A percentile compares a stretch with the other conserved stretches of the same genome.
Conservation (phyloP, 2,329 filamentous ascomycete species). For the Blastomyces emzantsi region DNA sequence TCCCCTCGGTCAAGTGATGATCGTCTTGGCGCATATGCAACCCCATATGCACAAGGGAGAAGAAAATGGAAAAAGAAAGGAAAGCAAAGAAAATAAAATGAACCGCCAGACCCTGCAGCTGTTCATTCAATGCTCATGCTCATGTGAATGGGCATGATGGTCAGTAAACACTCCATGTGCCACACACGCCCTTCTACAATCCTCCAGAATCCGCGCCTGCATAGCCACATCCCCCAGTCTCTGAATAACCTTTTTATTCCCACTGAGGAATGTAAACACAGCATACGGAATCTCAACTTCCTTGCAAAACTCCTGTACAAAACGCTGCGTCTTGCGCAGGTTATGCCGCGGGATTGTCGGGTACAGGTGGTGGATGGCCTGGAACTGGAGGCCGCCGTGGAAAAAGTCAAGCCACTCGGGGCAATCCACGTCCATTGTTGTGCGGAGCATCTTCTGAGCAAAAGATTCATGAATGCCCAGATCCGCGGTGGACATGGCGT, state of each 20-base stretch:
- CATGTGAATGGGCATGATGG: constrained; percentile 20
- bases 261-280: constrained; percentile 71
- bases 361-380: constrained; percentile 77
- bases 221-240: constrained; percentile 63
- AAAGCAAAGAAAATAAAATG: not conserved
- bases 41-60: not conserved
- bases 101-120: not conserved
- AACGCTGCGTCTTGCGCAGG: constrained; percentile 60
- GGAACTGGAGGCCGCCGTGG: constrained; percentile 81
- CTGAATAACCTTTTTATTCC: constrained; percentile 67
- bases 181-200: constrained; percentile 50
- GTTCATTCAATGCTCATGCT: not conserved
- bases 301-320: constrained; percentile 71
- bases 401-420: constrained; percentile 81
- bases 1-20: no score
- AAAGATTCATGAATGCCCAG: constrained; percentile 77
- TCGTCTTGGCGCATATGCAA: constrained; percentile 26
- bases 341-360: constrained; percentile 79
- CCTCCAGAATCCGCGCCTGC: constrained; percentile 62
- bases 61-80: not conserved
- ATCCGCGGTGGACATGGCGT: constrained; percentile 85
- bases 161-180: constrained; percentile 16
- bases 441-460: constrained; percentile 80
- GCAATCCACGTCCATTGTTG: constrained; percentile 88
- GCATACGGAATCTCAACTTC: constrained; percentile 83